Evolutionary conservation across 371 early-diverging fungal species (phyloP), one percentile per base, ranked within the genome.

Genomic region (Mortierella sp.): DNA sequence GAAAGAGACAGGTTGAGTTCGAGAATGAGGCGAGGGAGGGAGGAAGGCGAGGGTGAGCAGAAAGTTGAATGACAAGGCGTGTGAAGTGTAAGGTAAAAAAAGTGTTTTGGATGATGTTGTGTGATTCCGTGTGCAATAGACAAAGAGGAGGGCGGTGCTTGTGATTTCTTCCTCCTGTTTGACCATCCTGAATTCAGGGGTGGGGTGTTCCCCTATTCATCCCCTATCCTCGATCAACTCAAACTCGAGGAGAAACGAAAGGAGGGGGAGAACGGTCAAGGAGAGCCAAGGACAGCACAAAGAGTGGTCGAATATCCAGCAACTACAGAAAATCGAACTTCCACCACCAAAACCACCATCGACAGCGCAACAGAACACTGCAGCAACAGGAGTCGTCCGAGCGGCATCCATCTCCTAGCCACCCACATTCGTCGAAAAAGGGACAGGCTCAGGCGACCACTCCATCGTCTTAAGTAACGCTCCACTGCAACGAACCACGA

Each of bases 391-490:
- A 10, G 41, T 41, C 24, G 43, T 68, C 68, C 68, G 68, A 41
- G 35, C 38, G 43, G 68, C 41, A 68, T 63, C 24, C 68, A 68
- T 48, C 54, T 49, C 29, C 54, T 41, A 41, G 41, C 12, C 54
- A 82, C 35, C 29, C 32, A 72, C 51, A 56, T 49, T 77, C 48
- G 70, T 60, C 80, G 78, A 27, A n/a, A 38, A 68, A 24, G 41
- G 24, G 32, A 21, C 24, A 24, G 21, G 21, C 68, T 35, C 41
- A n/a, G 35, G 68, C 35, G 68, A 68, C 24, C 24, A 38, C 21
- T 68, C 41, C 41, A 38, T 35, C 43, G 24, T 38, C 68, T 68
- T 68, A 10, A 68, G 68, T 38, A 68, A 21, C 21, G 4, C 35
- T 16, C 38, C 41, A 24, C 43, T 41, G 43, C 43, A 68, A 68